These are phyloP conservation scores for Pleodorina starrii DNA, from an alignment of 139 green algal species.

Conservation along the genomic window DNA sequence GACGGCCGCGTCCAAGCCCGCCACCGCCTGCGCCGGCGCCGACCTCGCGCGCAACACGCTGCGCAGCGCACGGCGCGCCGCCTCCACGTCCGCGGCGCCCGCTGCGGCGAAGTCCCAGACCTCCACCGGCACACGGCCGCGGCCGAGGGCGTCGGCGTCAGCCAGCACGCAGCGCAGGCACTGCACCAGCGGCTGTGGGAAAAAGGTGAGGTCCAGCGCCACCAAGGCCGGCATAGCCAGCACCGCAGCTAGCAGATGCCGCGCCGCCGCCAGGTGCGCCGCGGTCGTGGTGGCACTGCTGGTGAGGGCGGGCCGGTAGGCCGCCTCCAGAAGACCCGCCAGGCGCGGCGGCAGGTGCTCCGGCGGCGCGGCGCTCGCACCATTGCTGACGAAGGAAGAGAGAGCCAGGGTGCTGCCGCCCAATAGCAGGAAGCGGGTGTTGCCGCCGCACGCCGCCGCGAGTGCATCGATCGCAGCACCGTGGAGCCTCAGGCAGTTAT, in stretches of 20 bases:
- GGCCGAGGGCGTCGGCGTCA: not conserved
- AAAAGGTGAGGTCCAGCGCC: constrained; percentile 80
- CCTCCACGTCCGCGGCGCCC: not conserved
- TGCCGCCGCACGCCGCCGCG: not conserved
- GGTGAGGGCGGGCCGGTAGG: not conserved
- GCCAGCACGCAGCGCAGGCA: not conserved
- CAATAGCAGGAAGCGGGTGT: constrained; percentile 30
- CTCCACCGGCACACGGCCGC: not conserved
- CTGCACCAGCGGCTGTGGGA: constrained; percentile 48
- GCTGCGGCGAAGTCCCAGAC: constrained; percentile 40
- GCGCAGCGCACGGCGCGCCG: not conserved
- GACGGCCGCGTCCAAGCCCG: not conserved
- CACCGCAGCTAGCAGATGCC: constrained; percentile 19
- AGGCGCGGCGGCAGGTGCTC: not conserved
- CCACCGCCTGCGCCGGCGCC: not conserved
- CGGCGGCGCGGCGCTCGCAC: not conserved
- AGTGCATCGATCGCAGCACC: not conserved
- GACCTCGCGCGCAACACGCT: not conserved
- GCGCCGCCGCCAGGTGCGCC: constrained; percentile 44
- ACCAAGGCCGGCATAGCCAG: constrained; percentile 63
- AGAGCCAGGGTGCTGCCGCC: constrained; percentile 32
- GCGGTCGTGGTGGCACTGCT: constrained; percentile 4
- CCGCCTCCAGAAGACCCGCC: not conserved
- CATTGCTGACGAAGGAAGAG: not conserved
- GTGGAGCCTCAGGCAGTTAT: constrained; percentile 37